A percentile compares a stretch with the other conserved stretches of the same genome.
These are phyloP conservation scores for Rhododendron molle DNA, from an alignment of 148 eudicot genomes.

Conservation along the genomic window DNA sequence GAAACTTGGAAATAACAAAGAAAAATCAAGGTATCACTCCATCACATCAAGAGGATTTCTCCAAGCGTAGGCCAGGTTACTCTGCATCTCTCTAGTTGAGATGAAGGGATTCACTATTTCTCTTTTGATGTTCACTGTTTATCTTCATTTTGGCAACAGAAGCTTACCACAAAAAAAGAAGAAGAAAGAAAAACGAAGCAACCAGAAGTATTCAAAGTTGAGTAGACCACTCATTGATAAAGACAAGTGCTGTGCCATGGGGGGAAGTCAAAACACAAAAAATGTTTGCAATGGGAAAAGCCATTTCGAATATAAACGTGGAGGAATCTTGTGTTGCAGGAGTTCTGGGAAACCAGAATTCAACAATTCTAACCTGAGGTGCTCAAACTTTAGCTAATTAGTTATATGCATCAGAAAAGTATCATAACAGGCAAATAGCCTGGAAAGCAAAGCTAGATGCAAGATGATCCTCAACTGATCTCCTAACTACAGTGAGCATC, in stretches of 20 bases:
- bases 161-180: neutral
- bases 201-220: neutral
- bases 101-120: neutral
- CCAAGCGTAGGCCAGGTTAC: neutral
- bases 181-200: neutral
- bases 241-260: neutral
- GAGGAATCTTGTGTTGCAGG: neutral
- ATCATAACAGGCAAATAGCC: neutral
- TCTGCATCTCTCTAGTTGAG: neutral
- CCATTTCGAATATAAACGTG: neutral
- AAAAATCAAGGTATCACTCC: neutral
- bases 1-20: neutral
- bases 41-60: neutral
- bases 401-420: neutral
- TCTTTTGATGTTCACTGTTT: neutral
- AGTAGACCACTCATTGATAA: conserved; percentile 5
- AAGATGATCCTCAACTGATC: neutral
- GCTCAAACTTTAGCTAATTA: neutral
- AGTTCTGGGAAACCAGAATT: neutral
- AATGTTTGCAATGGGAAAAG: neutral
- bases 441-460: neutral
- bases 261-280: neutral
- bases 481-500: neutral
- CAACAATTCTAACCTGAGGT: neutral
- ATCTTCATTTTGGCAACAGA: neutral